A percentile compares a stretch with the other conserved stretches of the same genome.
phyloP scores from a whole-genome alignment of 345 rosid species.

The Rhodomyrtus tomentosa region DNA sequence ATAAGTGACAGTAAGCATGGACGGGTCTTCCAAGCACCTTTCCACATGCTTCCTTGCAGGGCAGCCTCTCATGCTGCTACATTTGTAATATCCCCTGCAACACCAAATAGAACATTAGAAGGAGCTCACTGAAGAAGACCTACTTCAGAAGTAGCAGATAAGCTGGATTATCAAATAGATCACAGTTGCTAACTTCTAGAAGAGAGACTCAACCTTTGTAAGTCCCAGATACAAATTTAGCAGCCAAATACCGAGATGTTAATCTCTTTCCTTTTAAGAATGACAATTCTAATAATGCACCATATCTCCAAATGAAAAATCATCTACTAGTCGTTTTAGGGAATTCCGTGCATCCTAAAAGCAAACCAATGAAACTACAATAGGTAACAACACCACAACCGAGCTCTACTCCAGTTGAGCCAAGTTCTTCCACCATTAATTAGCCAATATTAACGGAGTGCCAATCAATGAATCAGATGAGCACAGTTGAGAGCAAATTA shows the following conservation, averaged over 20 bases:
- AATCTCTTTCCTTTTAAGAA: not conserved
- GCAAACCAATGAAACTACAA: not conserved
- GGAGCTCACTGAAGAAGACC: not conserved
- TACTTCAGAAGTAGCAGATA: not conserved
- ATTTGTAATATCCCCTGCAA: slow-evolving; percentile 92
- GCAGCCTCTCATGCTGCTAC: slow-evolving; percentile 98
- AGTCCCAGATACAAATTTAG: not conserved
- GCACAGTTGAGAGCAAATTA: not conserved
- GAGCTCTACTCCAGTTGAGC: not conserved
- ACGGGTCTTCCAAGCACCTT: slow-evolving; percentile 83
- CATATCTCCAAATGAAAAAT: not conserved
- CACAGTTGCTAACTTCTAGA: not conserved
- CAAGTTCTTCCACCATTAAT: not conserved
- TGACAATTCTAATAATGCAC: not conserved
- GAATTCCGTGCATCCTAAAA: not conserved
- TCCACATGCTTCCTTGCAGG: slow-evolving; percentile 99
- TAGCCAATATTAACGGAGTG: not conserved
- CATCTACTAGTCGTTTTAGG: not conserved
- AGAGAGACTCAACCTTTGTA: not conserved
- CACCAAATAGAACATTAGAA: not conserved
- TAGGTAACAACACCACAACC: not conserved
- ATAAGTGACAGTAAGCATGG: slow-evolving; percentile 87
- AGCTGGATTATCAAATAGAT: not conserved
- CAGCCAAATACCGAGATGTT: not conserved
- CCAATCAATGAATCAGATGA: not conserved